Evolutionary conservation across 1,139 yeast species (phyloP).

Genomic region (Candida mesenterica): DNA sequence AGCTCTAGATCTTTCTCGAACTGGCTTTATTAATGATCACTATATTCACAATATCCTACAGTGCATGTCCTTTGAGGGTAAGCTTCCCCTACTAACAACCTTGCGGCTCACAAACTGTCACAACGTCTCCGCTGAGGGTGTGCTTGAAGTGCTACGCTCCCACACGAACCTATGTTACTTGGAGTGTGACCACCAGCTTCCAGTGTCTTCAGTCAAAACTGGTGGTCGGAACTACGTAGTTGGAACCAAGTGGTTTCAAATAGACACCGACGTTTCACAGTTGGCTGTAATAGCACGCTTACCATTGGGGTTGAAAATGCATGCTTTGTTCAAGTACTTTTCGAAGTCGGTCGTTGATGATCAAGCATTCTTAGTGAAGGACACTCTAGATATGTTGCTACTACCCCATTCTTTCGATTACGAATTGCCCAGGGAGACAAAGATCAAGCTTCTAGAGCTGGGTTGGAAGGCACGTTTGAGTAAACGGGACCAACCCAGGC

Average conservation of each 20-base stretch:
- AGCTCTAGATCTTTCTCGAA: constrained; percentile 35
- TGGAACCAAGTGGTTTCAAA: constrained; percentile 26
- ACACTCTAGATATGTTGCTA: constrained; percentile 22
- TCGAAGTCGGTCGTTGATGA: constrained; percentile 1
- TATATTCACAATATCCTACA: constrained; percentile 26
- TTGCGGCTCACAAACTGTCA: constrained; percentile 23
- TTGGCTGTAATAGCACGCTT: constrained; percentile 16
- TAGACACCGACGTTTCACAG: constrained; percentile 8
- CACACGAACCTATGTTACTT: constrained; percentile 22
- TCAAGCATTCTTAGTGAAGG: constrained; percentile 2
- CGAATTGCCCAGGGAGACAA: constrained; percentile 3
- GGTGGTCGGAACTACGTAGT: constrained; percentile 14
- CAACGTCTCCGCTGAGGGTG: constrained; percentile 19
- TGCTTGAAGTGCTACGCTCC: constrained; percentile 18
- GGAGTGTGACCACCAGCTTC: constrained; percentile 21
- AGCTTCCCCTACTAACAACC: constrained; percentile 22
- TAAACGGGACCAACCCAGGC: constrained; percentile 3
- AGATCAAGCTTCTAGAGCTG: constrained; percentile 4
- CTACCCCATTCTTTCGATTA: constrained; percentile 9
- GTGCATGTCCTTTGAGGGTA: constrained; percentile 23
- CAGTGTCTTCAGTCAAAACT: constrained; percentile 4
- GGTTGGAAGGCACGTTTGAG: constrained; percentile 12
- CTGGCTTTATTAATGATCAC: constrained; percentile 29
- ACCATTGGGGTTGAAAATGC: constrained; percentile 30
- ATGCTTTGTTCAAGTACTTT: constrained; percentile 16